Conservation (phyloP, 1,139 yeast genomes). For the Taphrina populina region DNA sequence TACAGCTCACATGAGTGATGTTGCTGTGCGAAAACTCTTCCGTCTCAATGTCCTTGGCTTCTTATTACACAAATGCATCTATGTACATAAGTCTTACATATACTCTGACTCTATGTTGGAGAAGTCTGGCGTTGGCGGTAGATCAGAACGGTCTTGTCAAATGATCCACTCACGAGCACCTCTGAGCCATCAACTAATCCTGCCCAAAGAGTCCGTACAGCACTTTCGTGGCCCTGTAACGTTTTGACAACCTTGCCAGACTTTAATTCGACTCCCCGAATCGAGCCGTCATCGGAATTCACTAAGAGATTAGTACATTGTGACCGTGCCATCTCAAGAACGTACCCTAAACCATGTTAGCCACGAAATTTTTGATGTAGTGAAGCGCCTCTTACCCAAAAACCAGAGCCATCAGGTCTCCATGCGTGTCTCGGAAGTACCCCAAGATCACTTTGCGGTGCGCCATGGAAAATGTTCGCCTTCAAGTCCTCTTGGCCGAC, state of each 20-base stretch:
- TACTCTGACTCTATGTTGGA: too few species aligned
- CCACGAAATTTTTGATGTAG: too few species aligned
- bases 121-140: neutral
- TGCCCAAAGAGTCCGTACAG: conserved; percentile 55
- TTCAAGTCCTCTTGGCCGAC: conserved; percentile 50
- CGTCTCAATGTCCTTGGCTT: too few species aligned
- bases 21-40: too few species aligned
- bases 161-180: conserved; percentile 51
- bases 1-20: too few species aligned
- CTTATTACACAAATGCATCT: too few species aligned
- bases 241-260: conserved; percentile 40
- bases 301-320: neutral
- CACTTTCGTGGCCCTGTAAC: conserved; percentile 38
- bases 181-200: conserved; percentile 45
- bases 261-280: conserved; percentile 49
- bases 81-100: too few species aligned
- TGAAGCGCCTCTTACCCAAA: conserved; percentile 15
- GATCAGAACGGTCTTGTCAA: conserved; percentile 42
- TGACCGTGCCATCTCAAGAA: too few species aligned
- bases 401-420: conserved; percentile 31
- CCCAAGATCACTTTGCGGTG: conserved; percentile 64
- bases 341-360: too few species aligned
- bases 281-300: conserved; percentile 66
- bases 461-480: conserved; percentile 58
- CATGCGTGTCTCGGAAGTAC: conserved; percentile 27